Evolutionary conservation across 129 eudicot genomes (phyloP).

Genomic region (Daucus carota): DNA sequence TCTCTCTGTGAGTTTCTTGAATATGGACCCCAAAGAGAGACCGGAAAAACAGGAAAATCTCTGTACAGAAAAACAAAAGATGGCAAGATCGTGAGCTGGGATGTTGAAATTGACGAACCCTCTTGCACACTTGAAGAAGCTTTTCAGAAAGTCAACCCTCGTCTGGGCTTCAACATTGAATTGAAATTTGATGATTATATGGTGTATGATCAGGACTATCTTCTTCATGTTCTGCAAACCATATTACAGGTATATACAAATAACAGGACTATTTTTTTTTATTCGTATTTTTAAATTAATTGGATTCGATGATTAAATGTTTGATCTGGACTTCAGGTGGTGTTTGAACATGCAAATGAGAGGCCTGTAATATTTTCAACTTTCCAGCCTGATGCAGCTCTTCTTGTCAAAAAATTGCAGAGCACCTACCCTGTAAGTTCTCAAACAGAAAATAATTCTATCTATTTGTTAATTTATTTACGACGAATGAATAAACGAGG

Average conservation of each 20-base stretch:
- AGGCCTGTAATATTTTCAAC: constrained; percentile 71
- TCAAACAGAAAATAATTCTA: neutral
- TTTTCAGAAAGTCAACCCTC: constrained; percentile 56
- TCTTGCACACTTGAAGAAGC: constrained; percentile 78
- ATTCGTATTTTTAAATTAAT: neutral
- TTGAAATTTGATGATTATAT: constrained; percentile 69
- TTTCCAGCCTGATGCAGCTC: constrained; percentile 88
- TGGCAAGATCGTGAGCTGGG: constrained; percentile 57
- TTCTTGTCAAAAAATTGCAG: constrained; percentile 60
- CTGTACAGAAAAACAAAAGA: constrained; percentile 62
- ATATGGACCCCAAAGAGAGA: constrained; percentile 69
- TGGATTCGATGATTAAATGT: neutral
- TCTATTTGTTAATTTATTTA: too few relatives aligned
- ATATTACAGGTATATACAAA: constrained; percentile 40
- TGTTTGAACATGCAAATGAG: constrained; percentile 46
- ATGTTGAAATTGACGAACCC: constrained; percentile 64
- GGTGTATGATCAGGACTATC: constrained; percentile 46
- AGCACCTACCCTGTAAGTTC: constrained; percentile 52
- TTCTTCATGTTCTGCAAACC: constrained; percentile 47
- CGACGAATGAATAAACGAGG: neutral
- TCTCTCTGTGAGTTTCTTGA: constrained; percentile 48
- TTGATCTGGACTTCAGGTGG: constrained; percentile 31
- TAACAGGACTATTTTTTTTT: neutral
- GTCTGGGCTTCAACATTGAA: constrained; percentile 74
- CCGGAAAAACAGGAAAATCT: constrained; percentile 41